Base-by-base conservation (phyloP, 2,329 filamentous ascomycete genomes). In the Pseudopyrenochaeta lycopersici region DNA sequence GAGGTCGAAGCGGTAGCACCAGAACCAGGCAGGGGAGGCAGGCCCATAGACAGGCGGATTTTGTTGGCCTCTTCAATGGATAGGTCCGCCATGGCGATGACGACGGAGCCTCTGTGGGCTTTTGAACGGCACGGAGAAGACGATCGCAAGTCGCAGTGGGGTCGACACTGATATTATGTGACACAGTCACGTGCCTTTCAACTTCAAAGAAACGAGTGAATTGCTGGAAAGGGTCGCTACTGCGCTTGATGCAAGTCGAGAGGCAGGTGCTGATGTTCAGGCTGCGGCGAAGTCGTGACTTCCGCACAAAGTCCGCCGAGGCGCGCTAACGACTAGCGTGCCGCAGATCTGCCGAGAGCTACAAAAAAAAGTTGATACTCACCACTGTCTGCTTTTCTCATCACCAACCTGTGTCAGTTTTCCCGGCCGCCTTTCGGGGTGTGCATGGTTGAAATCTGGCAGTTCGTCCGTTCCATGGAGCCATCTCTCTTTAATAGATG, bases 51-150 rank as follows among this genome's bases (percentile, higher is more conserved):
- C 67, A 89, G 83, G 68, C 94, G 92, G 70, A 97, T 89, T 72
- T 93, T 90, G 80, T 98, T 98, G 63, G 91, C 92, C 83, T 97
- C 92, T 77, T 96, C 91, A 72, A 98, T 93, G 49, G 70, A 72
- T 42, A 76, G 65, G 64, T 75, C 68, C 15, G 69, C 61, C 65
- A 70, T 72, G 63, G 35, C 56, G 53, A 45, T 40, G 57, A 23
- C 2, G 20, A 2, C 4, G 17, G 11, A 2, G 7, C 7, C 14
- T 11, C 4, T 21, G 35, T 3, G 14, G 36, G n/a, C 4, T 11
- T 12, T 20, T 38, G 15, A 27, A 18, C 10, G 20, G 20, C 9
- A 7, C 11, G 36, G 11, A 39, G 36, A 23, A 21, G 7, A 27
- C 14, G 18, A 15, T 21, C 17, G 36, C 20, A 14, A 23, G 6